Evolutionary conservation across 129 eudicot species (phyloP).

Genomic region (Flaveria brownii): DNA sequence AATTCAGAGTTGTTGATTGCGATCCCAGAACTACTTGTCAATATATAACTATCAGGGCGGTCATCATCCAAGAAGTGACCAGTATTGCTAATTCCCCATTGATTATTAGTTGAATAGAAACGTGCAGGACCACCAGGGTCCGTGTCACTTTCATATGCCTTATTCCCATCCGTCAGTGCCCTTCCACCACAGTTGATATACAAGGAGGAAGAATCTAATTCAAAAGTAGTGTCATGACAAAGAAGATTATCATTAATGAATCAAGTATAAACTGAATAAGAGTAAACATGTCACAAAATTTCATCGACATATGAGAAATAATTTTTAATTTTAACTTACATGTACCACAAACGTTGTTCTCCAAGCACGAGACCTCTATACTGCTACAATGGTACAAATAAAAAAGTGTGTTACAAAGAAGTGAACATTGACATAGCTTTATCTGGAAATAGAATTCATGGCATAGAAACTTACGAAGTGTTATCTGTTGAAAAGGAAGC

Average conservation of each 20-base stretch:
- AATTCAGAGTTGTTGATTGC: slow-evolving; percentile 30
- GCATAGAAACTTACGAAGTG: slow-evolving; percentile 36
- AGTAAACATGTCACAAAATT: slow-evolving; percentile 11
- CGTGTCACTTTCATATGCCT: slow-evolving; percentile 45
- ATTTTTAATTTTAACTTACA: slow-evolving; percentile 25
- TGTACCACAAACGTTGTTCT: slow-evolving; percentile 22
- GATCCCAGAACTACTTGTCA: slow-evolving; percentile 19
- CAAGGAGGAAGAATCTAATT: slow-evolving; percentile 46
- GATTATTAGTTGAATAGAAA: slow-evolving; percentile 37
- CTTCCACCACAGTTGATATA: slow-evolving; percentile 81
- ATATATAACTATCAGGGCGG: slow-evolving; percentile 5
- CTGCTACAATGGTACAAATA: slow-evolving; percentile 21
- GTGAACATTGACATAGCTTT: not conserved
- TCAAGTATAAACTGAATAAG: not conserved
- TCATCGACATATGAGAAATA: slow-evolving; percentile 20
- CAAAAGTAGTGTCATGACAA: not conserved
- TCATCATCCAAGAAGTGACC: slow-evolving; percentile 65
- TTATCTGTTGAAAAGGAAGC: slow-evolving; percentile 28
- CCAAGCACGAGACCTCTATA: slow-evolving; percentile 36
- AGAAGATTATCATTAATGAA: slow-evolving; percentile 1
- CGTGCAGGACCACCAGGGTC: slow-evolving; percentile 41
- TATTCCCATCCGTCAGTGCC: slow-evolving; percentile 24
- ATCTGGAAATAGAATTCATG: not conserved
- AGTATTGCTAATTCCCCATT: slow-evolving; percentile 86
- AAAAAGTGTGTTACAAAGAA: not conserved